Percentiles rank a stretch among this genome's conserved stretches.
phyloP scores from a whole-genome alignment of 148 eudicot genomes.

The Chenopodium quinoa region DNA sequence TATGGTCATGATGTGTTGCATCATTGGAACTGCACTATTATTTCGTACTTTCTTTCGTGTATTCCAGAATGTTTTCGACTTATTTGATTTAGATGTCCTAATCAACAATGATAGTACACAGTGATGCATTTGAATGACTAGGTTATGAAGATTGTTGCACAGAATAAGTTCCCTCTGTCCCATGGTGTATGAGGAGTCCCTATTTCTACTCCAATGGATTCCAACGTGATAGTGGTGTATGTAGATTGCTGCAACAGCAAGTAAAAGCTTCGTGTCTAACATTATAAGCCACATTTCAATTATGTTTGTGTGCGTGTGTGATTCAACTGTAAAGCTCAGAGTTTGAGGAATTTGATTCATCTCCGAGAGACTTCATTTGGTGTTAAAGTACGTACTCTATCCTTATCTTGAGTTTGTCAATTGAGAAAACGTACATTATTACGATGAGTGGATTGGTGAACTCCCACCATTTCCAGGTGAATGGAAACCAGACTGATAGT shows the following conservation, averaged over 20 bases:
- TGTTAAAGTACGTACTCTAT: not conserved
- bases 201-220: not conserved
- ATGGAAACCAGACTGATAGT: slow-evolving; percentile 5
- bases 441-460: slow-evolving; percentile 2
- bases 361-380: not conserved
- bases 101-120: not conserved
- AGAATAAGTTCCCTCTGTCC: not conserved
- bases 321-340: too few relatives aligned
- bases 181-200: not conserved
- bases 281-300: not conserved
- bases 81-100: not conserved
- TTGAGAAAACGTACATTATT: not conserved
- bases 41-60: not conserved
- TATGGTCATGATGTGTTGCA: not conserved
- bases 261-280: not conserved
- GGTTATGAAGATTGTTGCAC: not conserved
- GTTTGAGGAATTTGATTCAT: not conserved
- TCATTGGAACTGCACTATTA: not conserved
- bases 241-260: not conserved
- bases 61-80: not conserved
- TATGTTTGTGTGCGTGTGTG: not conserved
- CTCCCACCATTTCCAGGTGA: slow-evolving; percentile 12
- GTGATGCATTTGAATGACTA: not conserved
- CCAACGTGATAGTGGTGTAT: too few relatives aligned
- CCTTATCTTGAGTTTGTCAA: too few relatives aligned